phyloP scores from a whole-genome alignment of 2,329 filamentous ascomycete species.

The Ophiostoma sp. region DNA sequence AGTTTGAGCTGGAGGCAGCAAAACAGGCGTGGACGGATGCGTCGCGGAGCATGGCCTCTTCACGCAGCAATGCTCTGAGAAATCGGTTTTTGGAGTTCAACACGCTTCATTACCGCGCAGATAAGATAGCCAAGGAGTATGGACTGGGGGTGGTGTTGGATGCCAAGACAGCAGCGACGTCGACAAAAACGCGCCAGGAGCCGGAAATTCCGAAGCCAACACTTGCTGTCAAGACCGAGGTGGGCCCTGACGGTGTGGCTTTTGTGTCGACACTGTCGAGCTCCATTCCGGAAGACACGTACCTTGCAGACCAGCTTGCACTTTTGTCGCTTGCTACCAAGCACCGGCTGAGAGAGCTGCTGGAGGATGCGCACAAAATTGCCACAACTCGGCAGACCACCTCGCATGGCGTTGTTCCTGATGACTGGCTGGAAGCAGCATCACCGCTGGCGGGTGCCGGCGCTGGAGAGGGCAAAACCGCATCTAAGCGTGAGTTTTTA shows the following conservation, averaged over 20 bases:
- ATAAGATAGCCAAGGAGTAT: slow-evolving; percentile 55
- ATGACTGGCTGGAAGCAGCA: slow-evolving; percentile 70
- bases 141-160: slow-evolving; percentile 54
- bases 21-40: slow-evolving; percentile 62
- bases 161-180: slow-evolving; percentile 41
- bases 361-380: slow-evolving; percentile 71
- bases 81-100: slow-evolving; percentile 68
- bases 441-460: slow-evolving; percentile 37
- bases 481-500: slow-evolving; percentile 51
- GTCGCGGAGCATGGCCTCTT: slow-evolving; percentile 55
- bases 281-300: slow-evolving; percentile 69
- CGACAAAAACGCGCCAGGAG: slow-evolving; percentile 47
- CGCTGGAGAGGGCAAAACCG: slow-evolving; percentile 33
- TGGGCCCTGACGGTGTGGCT: slow-evolving; percentile 56
- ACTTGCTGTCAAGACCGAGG: slow-evolving; percentile 50
- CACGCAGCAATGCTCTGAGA: slow-evolving; percentile 62
- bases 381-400: slow-evolving; percentile 67
- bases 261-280: slow-evolving; percentile 59
- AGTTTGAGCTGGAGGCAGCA: slow-evolving; percentile 60
- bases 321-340: slow-evolving; percentile 78
- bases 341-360: slow-evolving; percentile 66
- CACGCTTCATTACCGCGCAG: slow-evolving; percentile 53
- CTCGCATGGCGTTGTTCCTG: slow-evolving; percentile 72
- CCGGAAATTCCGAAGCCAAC: slow-evolving; percentile 47
- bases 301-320: slow-evolving; percentile 74